Base-by-base conservation (phyloP, 2,329 filamentous ascomycete species). In the Clonostachys rosea region DNA sequence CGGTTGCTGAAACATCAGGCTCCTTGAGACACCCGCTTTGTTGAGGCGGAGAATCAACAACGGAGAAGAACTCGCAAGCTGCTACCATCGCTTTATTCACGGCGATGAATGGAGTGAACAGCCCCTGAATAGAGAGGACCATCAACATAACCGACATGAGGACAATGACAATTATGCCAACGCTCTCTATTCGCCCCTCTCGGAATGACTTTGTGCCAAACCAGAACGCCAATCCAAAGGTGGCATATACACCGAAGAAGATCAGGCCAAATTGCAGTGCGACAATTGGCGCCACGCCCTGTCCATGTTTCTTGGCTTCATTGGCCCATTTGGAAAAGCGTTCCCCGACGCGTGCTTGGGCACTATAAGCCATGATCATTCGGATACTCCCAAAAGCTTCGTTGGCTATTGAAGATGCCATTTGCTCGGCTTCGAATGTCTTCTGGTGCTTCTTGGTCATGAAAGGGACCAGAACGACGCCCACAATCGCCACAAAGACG, bases 191-290 rank as follows among this genome's bases (percentile, higher is more conserved):
- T 51, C 76, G 72, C 2, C 72, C 73, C 1, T 56, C 56, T 5
- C 64, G 53, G 41, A 69, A 72, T 66, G 77, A 72, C 41, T 62
- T 59, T 50, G 76, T 66, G 0, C 75, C 75, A 49, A 77, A 70
- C 74, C 75, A 78, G 48, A 78, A 78, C 0, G 73, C 71, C 5
- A 78, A 59, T 1, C 64, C 71, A 50, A 74, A 75, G 6, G 70
- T 72, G 5, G 67, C 59, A 50, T 71, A 75, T 16, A 77, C 67
- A 47, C 68, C 71, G 48, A 74, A 74, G 55, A 73, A 76, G 41
- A 70, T 69, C 2, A 51, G 52, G 13, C 68, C 65, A 52, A 74
- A 78, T 36, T 69, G 24, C 9, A 30, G 1, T 67, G 4, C 52
- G 53, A 0, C 67, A 78, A 55, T 48, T 67, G 70, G 0, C 68